Percentiles rank a stretch among this genome's conserved stretches.
phyloP scores from a whole-genome alignment of 208 protist species.

The Crithidia acanthocephali region DNA sequence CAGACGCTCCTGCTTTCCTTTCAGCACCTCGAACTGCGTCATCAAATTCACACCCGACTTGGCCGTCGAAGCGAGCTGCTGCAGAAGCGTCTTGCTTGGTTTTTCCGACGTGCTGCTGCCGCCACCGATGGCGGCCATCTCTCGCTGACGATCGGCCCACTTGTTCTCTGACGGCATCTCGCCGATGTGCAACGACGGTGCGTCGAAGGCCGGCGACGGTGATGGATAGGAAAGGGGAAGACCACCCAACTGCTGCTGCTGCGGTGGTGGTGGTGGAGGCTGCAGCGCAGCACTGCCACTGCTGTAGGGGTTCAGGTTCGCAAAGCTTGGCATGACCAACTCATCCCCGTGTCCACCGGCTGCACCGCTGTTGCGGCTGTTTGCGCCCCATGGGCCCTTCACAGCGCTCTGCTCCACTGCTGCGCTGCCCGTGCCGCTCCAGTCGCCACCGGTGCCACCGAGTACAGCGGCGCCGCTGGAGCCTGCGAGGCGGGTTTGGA shows the following conservation, averaged over 20 bases:
- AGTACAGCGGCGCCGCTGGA: neutral
- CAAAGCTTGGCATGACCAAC: conserved; percentile 10
- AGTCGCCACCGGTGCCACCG: conserved; percentile 8
- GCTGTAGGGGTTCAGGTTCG: neutral
- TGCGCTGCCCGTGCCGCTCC: conserved; percentile 16
- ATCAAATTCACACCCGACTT: conserved; percentile 24
- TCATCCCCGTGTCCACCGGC: neutral
- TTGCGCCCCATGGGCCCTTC: conserved; percentile 6
- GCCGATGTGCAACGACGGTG: conserved; percentile 26
- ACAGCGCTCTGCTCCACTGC: neutral
- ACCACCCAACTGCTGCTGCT: neutral
- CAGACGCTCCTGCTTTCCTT: conserved; percentile 22
- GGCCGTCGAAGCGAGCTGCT: conserved; percentile 32
- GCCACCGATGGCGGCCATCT: conserved; percentile 18
- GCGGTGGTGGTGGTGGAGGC: neutral
- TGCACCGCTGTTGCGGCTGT: neutral
- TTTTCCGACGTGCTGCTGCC: neutral
- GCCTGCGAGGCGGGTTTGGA: conserved; percentile 26
- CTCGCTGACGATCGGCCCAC: conserved; percentile 46
- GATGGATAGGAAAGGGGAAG: neutral
- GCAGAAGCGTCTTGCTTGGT: conserved; percentile 25
- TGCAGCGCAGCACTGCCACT: neutral
- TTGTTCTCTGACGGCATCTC: conserved; percentile 56
- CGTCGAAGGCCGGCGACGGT: neutral
- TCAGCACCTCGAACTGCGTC: conserved; percentile 30